Base-by-base conservation (phyloP, 140 eudicot species). In the Senecio squalidus region DNA sequence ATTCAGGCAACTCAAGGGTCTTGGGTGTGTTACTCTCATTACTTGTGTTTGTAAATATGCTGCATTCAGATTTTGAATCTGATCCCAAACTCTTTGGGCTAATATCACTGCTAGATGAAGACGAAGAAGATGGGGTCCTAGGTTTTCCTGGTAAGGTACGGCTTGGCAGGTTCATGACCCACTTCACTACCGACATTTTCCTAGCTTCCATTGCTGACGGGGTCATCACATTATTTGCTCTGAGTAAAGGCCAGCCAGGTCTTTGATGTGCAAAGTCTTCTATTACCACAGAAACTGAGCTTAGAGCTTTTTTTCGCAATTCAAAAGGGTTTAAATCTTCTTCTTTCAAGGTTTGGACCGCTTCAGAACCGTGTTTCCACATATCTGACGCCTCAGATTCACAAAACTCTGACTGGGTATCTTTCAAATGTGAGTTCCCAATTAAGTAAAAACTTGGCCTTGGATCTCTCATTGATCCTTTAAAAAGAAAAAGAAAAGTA, bases 171-270 rank as follows among this genome's bases (percentile, higher is more conserved):
- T 68, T 84, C 95, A 88, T 79, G 30, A 88, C 99, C 99, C 99
- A 92, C 34, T 84, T 76, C 43, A 92, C 99, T 44, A 92, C 96
- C 24, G 99, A 84, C 99, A 87, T 79, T 67, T 88, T 80, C 64
- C 96, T 84, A 6, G 95, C 87, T 41, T 82, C 93, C 27, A 65
- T 36, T 13, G 79, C 65, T 47, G 82, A 71, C 40, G 82, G 82
- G 36, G 86, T 69, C n/a, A 81, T 18, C 31, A 62, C 66, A 39
- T 83, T 81, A 34, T 62, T 40, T 41, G 92, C 82, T 52, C 94
- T 79, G 17, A 88, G 89, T 55, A 92, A 62, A 15, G 99, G 99
- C 99, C 99, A 92, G 3, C 99, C 99, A 0, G 99, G 96, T 54
- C 78, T 84, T 62, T 84, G 87, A 77, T 77, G 78, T 16, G 78